phyloP scores from a whole-genome alignment of 2,329 filamentous ascomycete species.

The Dactylellina leptospora region DNA sequence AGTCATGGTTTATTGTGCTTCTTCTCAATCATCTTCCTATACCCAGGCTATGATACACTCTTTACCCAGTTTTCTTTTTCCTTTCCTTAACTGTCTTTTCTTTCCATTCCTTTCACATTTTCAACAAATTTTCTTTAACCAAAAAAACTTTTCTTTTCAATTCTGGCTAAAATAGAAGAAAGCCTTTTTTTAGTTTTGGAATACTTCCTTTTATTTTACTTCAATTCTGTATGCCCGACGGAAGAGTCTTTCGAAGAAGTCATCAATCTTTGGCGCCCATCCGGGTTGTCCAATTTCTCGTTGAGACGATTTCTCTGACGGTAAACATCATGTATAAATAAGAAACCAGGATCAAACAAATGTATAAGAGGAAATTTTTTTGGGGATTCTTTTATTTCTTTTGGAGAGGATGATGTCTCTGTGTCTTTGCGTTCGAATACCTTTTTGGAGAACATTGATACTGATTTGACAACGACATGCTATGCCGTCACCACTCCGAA shows the following conservation, averaged over 20 bases:
- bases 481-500: no score
- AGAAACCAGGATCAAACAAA: conserved; percentile 44
- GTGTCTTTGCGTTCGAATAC: no score
- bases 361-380: conserved; percentile 41
- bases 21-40: conserved; percentile 6
- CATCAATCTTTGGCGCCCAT: no score
- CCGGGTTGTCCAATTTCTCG: no score
- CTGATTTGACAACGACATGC: no score
- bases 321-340: conserved; percentile 54
- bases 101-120: conserved; percentile 18
- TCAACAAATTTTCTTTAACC: conserved; percentile 21
- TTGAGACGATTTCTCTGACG: neutral
- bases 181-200: conserved; percentile 19
- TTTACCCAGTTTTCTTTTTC: conserved; percentile 49
- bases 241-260: conserved; percentile 1
- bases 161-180: conserved; percentile 51
- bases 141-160: conserved; percentile 32
- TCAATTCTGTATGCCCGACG: conserved; percentile 41
- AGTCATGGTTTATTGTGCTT: conserved; percentile 19
- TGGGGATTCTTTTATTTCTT: conserved; percentile 15
- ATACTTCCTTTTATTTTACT: conserved; percentile 22
- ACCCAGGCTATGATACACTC: conserved; percentile 44
- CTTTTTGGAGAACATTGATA: no score
- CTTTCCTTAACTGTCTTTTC: conserved; percentile 23
- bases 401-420: neutral